Evolutionary conservation across 1,284 basidiomycete genomes (phyloP), one percentile per base, ranked within the genome.

Genomic region (Leccinum pachyderme): DNA sequence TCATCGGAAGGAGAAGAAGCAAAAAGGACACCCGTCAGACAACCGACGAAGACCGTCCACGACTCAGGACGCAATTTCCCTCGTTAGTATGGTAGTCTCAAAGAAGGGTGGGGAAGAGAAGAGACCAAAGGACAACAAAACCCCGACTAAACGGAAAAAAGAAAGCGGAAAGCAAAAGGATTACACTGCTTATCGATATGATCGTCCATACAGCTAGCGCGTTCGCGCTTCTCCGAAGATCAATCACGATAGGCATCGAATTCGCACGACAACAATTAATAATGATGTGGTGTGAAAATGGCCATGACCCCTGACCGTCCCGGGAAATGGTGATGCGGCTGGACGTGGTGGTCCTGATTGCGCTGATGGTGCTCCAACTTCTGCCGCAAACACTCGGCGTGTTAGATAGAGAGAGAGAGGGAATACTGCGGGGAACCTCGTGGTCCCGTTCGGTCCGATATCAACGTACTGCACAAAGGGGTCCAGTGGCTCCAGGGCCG

Each of bases 211-310:
- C 31, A 44, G 15, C 33, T 49, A 22, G 32, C n/a, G 31, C 12
- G n/a, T 35, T 8, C 33, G 33, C 33, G 15, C n/a, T 5, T 22
- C 53, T 56, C 60, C 60, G 59, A 64, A 64, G 66, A 70, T 68
- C 61, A 61, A 37, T 39, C 37, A 12, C 58, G 61, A 64, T 64
- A 53, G 51, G 57, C 43, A 61, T 18, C 2, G 13, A 1, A 22
- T 54, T 61, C 59, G 48, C 63, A 66, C 59, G 55, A 32, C 18
- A 39, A 39, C n/a, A 15, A 9, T 37, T n/a, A n/a, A 18, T 18
- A 18, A 9, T 39, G 18, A 39, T 39, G 37, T n/a, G n/a, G 37
- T 39, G 37, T 39, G 37, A 39, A 39, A 5, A 39, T 18, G 18
- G 7, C 18, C 37, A 39, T 39, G 37, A 39, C 37, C 37, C 37